Conservation (phyloP, 2,329 filamentous ascomycete genomes). For the Cladosporium sp. region DNA sequence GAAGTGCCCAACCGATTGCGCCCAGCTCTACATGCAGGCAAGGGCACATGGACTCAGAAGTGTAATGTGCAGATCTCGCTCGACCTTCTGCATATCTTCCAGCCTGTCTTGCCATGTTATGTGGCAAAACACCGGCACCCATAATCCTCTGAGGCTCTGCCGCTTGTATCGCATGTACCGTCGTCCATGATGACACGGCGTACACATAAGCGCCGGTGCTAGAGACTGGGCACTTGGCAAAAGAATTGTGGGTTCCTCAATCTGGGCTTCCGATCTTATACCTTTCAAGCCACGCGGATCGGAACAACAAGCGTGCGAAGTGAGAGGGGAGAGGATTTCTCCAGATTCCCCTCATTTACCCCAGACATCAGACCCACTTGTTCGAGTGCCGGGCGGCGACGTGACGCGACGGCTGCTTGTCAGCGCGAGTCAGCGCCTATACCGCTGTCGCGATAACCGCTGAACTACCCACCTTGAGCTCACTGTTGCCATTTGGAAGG, state of each 20-base stretch:
- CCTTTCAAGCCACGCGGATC: slow-evolving; percentile 5
- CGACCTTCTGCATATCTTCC: neutral
- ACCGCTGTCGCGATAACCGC: neutral
- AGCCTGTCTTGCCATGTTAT: neutral
- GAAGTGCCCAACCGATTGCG: too few species aligned
- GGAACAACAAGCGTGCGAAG: neutral
- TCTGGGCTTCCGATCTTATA: slow-evolving; percentile 11
- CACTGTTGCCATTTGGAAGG: too few species aligned
- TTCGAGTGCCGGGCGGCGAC: neutral
- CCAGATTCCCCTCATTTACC: neutral
- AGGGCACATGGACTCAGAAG: neutral
- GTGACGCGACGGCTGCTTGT: too few species aligned
- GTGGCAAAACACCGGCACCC: neutral
- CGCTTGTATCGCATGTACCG: neutral
- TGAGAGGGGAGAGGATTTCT: neutral
- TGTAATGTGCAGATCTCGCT: neutral
- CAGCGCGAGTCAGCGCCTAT: neutral
- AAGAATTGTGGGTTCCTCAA: neutral
- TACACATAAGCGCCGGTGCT: neutral
- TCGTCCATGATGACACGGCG: too few species aligned
- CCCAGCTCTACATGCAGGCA: neutral
- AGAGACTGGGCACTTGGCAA: slow-evolving; percentile 2
- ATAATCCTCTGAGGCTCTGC: neutral
- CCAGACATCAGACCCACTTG: neutral
- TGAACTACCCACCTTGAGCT: neutral